Evolutionary conservation across 2,329 filamentous ascomycete species (phyloP).

Genomic region (Colletotrichum sp.): DNA sequence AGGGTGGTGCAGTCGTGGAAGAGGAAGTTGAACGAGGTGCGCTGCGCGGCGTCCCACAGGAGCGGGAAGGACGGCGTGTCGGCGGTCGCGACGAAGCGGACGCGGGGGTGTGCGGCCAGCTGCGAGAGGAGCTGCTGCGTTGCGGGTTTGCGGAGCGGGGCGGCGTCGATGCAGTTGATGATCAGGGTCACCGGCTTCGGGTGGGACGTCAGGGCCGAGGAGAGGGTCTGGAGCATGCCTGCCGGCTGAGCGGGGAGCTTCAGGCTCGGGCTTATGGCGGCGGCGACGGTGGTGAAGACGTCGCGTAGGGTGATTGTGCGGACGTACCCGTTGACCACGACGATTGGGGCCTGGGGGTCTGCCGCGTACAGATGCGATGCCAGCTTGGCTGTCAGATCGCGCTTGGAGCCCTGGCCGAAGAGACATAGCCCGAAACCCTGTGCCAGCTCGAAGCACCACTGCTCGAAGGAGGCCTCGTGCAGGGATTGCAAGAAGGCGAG

Average conservation of each 20-base stretch:
- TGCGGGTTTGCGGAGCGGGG: conserved; percentile 71
- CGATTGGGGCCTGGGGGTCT: conserved; percentile 62
- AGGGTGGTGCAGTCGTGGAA: conserved; percentile 98
- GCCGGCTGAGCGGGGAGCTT: conserved; percentile 64
- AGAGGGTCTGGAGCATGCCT: conserved; percentile 70
- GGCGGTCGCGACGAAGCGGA: conserved; percentile 79
- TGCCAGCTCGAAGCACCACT: conserved; percentile 90
- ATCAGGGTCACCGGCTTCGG: conserved; percentile 64
- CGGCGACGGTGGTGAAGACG: conserved; percentile 70
- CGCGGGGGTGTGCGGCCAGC: conserved; percentile 73
- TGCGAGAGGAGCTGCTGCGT: conserved; percentile 76
- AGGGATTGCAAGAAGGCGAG: conserved; percentile 73
- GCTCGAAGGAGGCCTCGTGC: conserved; percentile 81
- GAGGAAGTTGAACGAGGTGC: conserved; percentile 81
- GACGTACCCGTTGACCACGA: conserved; percentile 87
- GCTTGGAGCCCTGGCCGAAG: conserved; percentile 93
- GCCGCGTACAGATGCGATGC: conserved; percentile 69
- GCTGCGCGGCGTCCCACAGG: conserved; percentile 88
- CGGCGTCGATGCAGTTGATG: conserved; percentile 86
- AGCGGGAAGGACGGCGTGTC: conserved; percentile 88
- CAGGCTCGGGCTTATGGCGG: conserved; percentile 58
- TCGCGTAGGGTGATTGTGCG: conserved; percentile 70
- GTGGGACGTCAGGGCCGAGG: conserved; percentile 61
- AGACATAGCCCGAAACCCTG: conserved; percentile 89
- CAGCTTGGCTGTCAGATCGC: conserved; percentile 74